Conservation (phyloP, 2,329 filamentous ascomycete species). For the Calonectria fujianensis region DNA sequence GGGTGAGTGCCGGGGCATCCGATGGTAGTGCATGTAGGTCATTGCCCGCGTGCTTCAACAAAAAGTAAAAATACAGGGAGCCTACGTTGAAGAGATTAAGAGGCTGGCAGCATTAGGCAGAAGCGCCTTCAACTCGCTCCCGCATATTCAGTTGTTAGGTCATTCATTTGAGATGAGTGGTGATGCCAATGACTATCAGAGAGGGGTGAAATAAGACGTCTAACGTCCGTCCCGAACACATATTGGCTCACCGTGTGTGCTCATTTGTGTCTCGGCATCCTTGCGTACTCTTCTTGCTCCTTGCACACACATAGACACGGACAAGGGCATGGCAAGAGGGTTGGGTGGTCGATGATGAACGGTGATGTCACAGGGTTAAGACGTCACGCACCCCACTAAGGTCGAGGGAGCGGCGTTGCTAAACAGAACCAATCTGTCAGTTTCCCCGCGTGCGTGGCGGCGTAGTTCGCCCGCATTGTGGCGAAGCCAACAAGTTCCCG, state of each 20-base stretch:
- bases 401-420: not conserved
- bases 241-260: not conserved
- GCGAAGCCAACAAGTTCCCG: not conserved
- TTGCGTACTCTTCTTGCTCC: not conserved
- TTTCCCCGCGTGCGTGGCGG: constrained; percentile 26
- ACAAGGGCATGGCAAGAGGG: constrained; percentile 16
- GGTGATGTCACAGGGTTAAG: constrained; percentile 31
- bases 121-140: not conserved
- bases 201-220: not conserved
- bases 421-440: not conserved
- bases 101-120: constrained; percentile 19
- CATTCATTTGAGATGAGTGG: not conserved
- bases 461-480: constrained; percentile 22
- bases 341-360: constrained; percentile 20
- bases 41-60: not conserved
- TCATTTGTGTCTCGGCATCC: not conserved
- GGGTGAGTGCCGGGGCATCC: constrained; percentile 32
- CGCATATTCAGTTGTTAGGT: not conserved
- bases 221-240: not conserved
- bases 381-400: constrained; percentile 21
- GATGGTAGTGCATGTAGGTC: constrained; percentile 27
- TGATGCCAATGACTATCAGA: not conserved
- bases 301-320: constrained; percentile 4
- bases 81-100: not conserved
- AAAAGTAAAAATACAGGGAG: not conserved